A percentile compares a stretch with the other conserved stretches of the same genome.
phyloP scores from a whole-genome alignment of 305 asterid species.

The Salvia sclarea region DNA sequence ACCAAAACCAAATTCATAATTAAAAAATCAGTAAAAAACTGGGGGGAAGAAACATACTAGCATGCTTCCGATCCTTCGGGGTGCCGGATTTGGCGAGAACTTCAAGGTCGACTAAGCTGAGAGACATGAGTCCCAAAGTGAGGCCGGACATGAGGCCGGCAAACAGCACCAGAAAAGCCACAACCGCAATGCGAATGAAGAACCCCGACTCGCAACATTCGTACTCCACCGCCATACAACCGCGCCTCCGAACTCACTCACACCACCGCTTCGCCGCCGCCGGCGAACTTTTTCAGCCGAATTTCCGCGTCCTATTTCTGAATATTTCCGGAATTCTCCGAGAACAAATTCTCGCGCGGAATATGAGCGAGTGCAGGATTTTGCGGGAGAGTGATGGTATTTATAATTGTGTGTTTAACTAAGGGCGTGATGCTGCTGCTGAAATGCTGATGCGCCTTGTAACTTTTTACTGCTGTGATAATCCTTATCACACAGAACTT shows the following conservation, averaged over 20 bases:
- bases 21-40: neutral
- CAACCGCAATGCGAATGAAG: conserved; percentile 53
- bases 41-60: conserved; percentile 40
- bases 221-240: conserved; percentile 61
- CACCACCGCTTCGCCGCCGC: conserved; percentile 20
- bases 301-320: neutral
- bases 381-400: neutral
- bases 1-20: neutral
- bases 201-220: conserved; percentile 60
- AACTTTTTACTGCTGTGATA: too few species aligned
- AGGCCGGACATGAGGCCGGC: conserved; percentile 88
- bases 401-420: too few species aligned
- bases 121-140: conserved; percentile 86
- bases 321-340: too few species aligned
- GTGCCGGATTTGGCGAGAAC: conserved; percentile 83
- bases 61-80: conserved; percentile 55
- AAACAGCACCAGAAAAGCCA: conserved; percentile 48
- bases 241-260: conserved; percentile 23
- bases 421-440: too few species aligned
- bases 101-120: conserved; percentile 85
- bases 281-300: neutral
- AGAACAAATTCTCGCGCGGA: neutral
- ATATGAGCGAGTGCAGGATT: neutral
- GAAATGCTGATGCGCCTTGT: too few species aligned
- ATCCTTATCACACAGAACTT: too few species aligned